Percentiles rank a stretch among this genome's conserved stretches.
Conservation (phyloP, 106 monocot species). For the Ottelia alismoides region DNA sequence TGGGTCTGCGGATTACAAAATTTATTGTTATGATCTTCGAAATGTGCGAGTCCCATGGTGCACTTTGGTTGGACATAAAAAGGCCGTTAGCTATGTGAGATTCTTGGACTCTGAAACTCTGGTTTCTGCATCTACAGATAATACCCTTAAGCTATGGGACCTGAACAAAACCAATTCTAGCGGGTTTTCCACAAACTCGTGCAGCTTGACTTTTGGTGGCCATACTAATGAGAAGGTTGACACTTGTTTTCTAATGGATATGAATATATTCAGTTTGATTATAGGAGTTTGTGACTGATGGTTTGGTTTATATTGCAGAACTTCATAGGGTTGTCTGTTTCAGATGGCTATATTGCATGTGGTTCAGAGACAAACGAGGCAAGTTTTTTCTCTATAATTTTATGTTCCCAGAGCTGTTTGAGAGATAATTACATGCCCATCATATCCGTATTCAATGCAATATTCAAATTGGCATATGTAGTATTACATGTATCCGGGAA, state of each 20-base stretch:
- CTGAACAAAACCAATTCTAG: constrained; percentile 50
- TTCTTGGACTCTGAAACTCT: constrained; percentile 69
- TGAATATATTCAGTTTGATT: not conserved
- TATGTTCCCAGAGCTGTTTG: no score
- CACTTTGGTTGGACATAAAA: constrained; percentile 66
- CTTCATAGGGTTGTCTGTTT: constrained; percentile 89
- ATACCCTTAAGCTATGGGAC: constrained; percentile 90
- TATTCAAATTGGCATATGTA: no score
- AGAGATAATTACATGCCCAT: no score
- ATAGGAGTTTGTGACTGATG: not conserved
- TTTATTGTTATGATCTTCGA: constrained; percentile 80
- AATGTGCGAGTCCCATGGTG: constrained; percentile 87
- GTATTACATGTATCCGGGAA: no score
- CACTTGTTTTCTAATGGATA: not conserved
- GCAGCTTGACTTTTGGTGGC: constrained; percentile 67
- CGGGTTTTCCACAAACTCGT: constrained; percentile 48
- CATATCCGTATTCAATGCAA: no score
- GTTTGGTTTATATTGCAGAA: constrained; percentile 37
- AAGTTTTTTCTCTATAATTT: constrained; percentile 15
- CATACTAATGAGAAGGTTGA: constrained; percentile 92
- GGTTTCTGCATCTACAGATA: constrained; percentile 92
- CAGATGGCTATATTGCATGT: constrained; percentile 84
- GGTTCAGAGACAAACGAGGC: constrained; percentile 98
- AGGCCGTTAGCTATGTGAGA: constrained; percentile 93
- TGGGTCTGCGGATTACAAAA: constrained; percentile 87